Evolutionary conservation across 306 rosid species (phyloP).

Genomic region (Rosa chinensis): DNA sequence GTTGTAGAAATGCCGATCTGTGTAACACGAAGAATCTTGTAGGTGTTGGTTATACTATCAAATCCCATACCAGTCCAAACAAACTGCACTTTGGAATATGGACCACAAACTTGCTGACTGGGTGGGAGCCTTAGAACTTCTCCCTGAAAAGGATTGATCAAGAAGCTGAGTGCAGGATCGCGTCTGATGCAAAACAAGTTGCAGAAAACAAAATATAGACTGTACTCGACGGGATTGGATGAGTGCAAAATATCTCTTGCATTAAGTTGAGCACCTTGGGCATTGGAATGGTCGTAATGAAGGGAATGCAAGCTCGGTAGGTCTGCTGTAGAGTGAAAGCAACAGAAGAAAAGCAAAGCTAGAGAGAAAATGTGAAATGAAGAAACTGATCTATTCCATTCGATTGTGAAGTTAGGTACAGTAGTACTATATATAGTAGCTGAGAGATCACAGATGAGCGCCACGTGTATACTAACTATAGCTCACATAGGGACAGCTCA

Average conservation of each 20-base stretch:
- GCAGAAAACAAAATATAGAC: neutral
- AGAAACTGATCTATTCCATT: too few relatives aligned
- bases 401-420: too few relatives aligned
- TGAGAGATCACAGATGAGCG: too few relatives aligned
- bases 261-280: neutral
- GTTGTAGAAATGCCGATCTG: too few relatives aligned
- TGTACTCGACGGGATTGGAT: neutral
- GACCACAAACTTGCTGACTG: neutral
- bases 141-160: neutral
- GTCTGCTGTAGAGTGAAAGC: too few relatives aligned
- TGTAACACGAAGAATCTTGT: neutral
- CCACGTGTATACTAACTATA: too few relatives aligned
- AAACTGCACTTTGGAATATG: too few relatives aligned
- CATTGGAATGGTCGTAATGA: neutral
- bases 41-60: neutral
- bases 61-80: slow-evolving; percentile 3
- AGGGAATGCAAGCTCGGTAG: neutral
- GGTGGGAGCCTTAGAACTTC: slow-evolving; percentile 8
- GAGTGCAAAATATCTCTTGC: neutral
- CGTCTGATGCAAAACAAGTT: neutral
- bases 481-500: too few relatives aligned
- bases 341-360: too few relatives aligned
- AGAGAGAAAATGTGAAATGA: too few relatives aligned
- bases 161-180: neutral
- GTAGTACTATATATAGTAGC: too few relatives aligned